Evolutionary conservation across 2,329 filamentous ascomycete species (phyloP).

Genomic region (Ophiostoma montium): DNA sequence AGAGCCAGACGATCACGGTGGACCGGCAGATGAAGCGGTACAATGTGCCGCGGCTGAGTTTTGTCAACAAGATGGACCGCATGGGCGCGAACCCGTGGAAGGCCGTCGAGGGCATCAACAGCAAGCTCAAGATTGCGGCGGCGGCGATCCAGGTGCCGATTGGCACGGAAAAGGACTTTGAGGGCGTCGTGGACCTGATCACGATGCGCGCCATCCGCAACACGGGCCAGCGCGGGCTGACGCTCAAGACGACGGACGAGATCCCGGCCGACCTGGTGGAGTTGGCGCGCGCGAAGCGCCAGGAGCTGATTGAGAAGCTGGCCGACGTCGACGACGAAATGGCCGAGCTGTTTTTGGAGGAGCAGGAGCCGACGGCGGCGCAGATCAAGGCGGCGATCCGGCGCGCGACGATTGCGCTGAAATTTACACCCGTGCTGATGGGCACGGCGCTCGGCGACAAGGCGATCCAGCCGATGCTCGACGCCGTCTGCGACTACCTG

Average conservation of each 20-base stretch:
- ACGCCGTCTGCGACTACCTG: slow-evolving; percentile 90
- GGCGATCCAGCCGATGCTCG: slow-evolving; percentile 85
- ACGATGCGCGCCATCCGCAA: slow-evolving; percentile 90
- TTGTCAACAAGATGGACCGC: slow-evolving; percentile 99
- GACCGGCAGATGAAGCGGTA: slow-evolving; percentile 98
- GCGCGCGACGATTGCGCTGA: slow-evolving; percentile 71
- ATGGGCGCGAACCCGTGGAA: slow-evolving; percentile 99
- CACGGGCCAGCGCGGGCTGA: slow-evolving; percentile 68
- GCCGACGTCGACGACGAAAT: slow-evolving; percentile 98
- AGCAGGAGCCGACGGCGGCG: slow-evolving; percentile 59
- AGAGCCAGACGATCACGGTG: slow-evolving; percentile 95
- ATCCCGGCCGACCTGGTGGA: slow-evolving; percentile 67
- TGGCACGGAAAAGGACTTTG: slow-evolving; percentile 78
- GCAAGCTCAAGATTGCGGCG: slow-evolving; percentile 83
- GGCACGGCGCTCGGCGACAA: slow-evolving; percentile 91
- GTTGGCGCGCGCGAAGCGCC: slow-evolving; percentile 69
- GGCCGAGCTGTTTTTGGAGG: slow-evolving; percentile 85
- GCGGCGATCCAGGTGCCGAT: slow-evolving; percentile 93
- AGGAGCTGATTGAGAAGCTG: slow-evolving; percentile 80
- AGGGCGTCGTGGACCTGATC: slow-evolving; percentile 85
- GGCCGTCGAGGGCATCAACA: slow-evolving; percentile 92
- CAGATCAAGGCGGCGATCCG: slow-evolving; percentile 92
- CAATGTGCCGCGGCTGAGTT: slow-evolving; percentile 87
- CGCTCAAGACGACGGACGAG: slow-evolving; percentile 60
- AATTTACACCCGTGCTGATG: slow-evolving; percentile 94